Conservation (phyloP, 768 basidiomycete genomes). For the Kwoniella mangroviensis region DNA sequence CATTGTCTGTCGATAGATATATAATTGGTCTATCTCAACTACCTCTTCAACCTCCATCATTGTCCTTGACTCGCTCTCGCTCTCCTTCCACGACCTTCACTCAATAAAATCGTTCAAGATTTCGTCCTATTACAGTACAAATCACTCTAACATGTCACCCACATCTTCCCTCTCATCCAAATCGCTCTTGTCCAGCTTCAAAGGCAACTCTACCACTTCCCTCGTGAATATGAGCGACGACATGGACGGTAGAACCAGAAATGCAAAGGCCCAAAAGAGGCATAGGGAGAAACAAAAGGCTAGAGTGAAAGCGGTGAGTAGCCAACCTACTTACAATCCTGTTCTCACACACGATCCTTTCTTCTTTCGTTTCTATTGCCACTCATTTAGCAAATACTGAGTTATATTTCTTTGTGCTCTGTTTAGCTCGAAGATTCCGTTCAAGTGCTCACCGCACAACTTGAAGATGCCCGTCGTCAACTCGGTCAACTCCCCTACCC, state of each 20-base stretch:
- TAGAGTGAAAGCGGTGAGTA: constrained; percentile 52
- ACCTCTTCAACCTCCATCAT: background rate
- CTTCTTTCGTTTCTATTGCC: background rate
- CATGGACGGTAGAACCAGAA: constrained; percentile 49
- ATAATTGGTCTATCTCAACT: no score
- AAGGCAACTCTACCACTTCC: constrained; percentile 16
- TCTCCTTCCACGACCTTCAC: background rate
- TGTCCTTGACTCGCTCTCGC: background rate
- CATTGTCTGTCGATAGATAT: no score
- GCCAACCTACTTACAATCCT: background rate
- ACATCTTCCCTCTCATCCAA: constrained; percentile 23
- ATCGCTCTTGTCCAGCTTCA: constrained; percentile 20
- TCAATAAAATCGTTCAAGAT: constrained; percentile 4
- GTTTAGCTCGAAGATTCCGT: constrained; percentile 53
- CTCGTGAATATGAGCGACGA: constrained; percentile 34
- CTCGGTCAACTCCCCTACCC: constrained; percentile 33
- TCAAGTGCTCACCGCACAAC: constrained; percentile 42
- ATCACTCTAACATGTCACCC: constrained; percentile 18
- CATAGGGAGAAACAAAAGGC: constrained; percentile 57
- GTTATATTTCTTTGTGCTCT: background rate
- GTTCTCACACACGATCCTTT: background rate
- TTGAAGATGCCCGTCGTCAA: constrained; percentile 49
- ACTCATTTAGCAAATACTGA: background rate
- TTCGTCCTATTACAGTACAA: constrained; percentile 7
- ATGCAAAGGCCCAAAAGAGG: constrained; percentile 55